Base-by-base conservation (phyloP, 2,329 filamentous ascomycete genomes). In the Cladophialophora bantiana region DNA sequence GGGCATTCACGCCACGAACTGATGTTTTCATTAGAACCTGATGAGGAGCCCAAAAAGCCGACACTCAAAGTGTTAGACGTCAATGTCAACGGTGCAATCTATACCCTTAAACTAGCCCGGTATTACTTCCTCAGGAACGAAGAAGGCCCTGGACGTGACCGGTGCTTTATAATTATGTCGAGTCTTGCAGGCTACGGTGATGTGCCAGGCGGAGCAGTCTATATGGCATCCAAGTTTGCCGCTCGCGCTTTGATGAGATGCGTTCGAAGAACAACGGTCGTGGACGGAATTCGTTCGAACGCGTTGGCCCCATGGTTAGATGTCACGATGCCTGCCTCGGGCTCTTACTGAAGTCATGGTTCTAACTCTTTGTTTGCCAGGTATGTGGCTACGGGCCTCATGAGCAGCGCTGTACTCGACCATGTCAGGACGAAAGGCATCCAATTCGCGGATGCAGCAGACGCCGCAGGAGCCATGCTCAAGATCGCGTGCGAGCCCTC, bases 1-100 rank as follows among this genome's bases (percentile, higher is more conserved):
- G 2, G 26, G 26, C 26, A 26, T 26, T 26, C 26, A 26, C 26
- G 26, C 26, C 26, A 26, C 26, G 26, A 26, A 26, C 26, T 26
- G 26, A 26, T 26, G 26, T 26, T 26, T 26, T 26, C 26, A 26
- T 26, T 26, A 26, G 26, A 26, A 3, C 26, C 26, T 26, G 26
- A 26, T 26, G 26, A 26, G 26, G 26, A 26, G 26, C 26, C 26
- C 26, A 26, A 26, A 26, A 75, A 74, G 53, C 36, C 36, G 15
- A 13, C 10, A 12, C 36, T 40, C 10, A 40, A 13, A 12, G 15
- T 40, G 10, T 10, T 40, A 3, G 15, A 40, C 36, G 15, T 40
- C 9, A 13, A 40, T 40, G 10, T 40, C 7, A 40, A 12, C 36
- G 36, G 36, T 13, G 36, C 15, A 10, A 40, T 40, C 10, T 40